Base-by-base conservation (phyloP, 2,329 filamentous ascomycete species). In the Coccinonectria pachysandricola region DNA sequence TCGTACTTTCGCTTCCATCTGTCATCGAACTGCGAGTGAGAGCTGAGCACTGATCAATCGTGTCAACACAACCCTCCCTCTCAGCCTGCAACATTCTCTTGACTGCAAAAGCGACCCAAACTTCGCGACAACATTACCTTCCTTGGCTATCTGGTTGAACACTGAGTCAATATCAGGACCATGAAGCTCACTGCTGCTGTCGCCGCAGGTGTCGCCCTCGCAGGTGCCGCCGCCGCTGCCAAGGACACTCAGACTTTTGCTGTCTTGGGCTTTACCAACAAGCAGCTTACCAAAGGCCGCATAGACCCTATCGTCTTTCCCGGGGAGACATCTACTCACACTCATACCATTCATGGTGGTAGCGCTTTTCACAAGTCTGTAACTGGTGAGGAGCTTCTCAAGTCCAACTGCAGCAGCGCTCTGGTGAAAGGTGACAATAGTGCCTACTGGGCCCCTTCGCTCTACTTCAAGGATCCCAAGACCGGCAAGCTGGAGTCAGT, bases 391-490 rank as follows among this genome's bases (percentile, higher is more conserved):
- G 60, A 68, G 23, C 63, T 81, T 14, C 35, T 61, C 33, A 49
- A 64, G 29, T 82, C 78, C 16, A 64, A 68, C 14, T 88, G 82
- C 63, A 80, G 74, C 24, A 82, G 76, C 17, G 79, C 81, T 50
- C 65, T 67, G 34, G 64, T 82, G 48, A 72, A 66, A 42, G 71
- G 70, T 28, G 80, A 86, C 55, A 64, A 73, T 48, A 79, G 71
- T 41, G 79, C 79, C 53, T 87, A 88, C 62, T 87, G 82, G 82
- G 74, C 76, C 30, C 80, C 82, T 2, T 62, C 64, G 15, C 57
- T 87, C 3, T 86, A 76, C 56, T 85, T 78, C 54, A 58, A 65
- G 39, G 68, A 79, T 37, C 65, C 72, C 43, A 57, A 67, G 40
- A 71, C 75, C 37, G 70, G 69, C 24, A 66, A 64, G 26, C 72